Base-by-base conservation (phyloP, 208 protist species). In the Endotrypanum monterogeii region DNA sequence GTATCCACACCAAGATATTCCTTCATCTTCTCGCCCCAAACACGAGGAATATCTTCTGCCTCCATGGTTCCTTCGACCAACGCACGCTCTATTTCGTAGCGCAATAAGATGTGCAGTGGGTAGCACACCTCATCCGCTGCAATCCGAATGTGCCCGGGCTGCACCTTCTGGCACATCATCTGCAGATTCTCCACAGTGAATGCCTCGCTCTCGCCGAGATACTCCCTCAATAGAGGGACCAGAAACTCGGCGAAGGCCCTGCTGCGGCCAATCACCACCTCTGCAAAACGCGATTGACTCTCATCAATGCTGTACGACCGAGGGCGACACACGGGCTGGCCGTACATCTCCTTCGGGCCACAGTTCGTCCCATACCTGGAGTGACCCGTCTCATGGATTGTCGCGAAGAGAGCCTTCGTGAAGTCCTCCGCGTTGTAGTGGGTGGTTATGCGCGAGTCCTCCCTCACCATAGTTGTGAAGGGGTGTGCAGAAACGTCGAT, bases 41-140 rank as follows among this genome's bases (percentile, higher is more conserved):
- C 87, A 14, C 69, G 71, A 30, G 94, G 93, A 16, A 98, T 71
- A 28, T 96, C 92, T 61, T 91, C 90, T 3, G 76, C 89, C 76
- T 90, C 80, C 65, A 96, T 78, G 12, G 74, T 80, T 41, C 90
- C 94, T 57, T 94, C 85, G 16, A 98, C 87, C 18, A 98, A 73
- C n/a, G 63, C 90, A 51, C 87, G 85, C 80, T 98, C 94, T 30
- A 98, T 94, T 60, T 97, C 93, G 82, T 91, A 97, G 35, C 96
- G 85, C 58, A 98, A 68, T 44, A 97, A 86, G 56, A 98, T 74
- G 78, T 98, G 96, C 73, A 98, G 71, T 1, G 92, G 88, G 86
- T 98, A 98, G 75, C 87, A 94, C 44, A 98, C 79, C 85, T 98
- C 96, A 61, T 98, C 96, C 0, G 94, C 87, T 52, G 84, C 37